These are phyloP conservation scores for Melaleuca alternifolia DNA, from an alignment of 345 rosid species.

Conservation along the genomic window DNA sequence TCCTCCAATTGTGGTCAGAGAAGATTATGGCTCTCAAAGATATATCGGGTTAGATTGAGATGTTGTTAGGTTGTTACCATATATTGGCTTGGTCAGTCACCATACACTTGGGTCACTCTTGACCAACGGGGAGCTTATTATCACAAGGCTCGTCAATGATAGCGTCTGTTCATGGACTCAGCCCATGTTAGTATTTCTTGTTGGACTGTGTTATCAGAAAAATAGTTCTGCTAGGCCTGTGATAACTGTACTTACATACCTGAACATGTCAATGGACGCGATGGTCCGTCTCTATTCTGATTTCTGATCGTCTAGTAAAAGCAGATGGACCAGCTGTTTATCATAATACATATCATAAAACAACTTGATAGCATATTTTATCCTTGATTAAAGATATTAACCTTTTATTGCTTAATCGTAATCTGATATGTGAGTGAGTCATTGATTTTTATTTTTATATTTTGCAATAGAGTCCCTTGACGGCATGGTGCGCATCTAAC, in stretches of 20 bases:
- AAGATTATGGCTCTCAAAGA: neutral
- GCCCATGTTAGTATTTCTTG: too few relatives aligned
- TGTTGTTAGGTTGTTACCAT: neutral
- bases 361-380: neutral
- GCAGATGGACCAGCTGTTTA: too few relatives aligned
- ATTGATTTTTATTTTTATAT: neutral
- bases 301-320: too few relatives aligned
- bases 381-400: neutral
- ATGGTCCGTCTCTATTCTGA: too few relatives aligned
- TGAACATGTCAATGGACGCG: neutral
- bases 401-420: neutral
- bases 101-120: too few relatives aligned
- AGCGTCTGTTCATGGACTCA: too few relatives aligned
- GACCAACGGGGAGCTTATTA: too few relatives aligned
- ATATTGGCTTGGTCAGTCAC: too few relatives aligned
- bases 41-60: neutral
- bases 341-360: neutral
- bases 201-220: neutral
- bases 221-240: neutral
- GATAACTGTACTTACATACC: neutral
- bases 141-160: too few relatives aligned
- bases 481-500: neutral
- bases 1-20: neutral
- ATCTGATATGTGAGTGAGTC: neutral
- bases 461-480: neutral